Evolutionary conservation across 2,329 filamentous ascomycete species (phyloP).

Genomic region (Neocucurbitaria cava): DNA sequence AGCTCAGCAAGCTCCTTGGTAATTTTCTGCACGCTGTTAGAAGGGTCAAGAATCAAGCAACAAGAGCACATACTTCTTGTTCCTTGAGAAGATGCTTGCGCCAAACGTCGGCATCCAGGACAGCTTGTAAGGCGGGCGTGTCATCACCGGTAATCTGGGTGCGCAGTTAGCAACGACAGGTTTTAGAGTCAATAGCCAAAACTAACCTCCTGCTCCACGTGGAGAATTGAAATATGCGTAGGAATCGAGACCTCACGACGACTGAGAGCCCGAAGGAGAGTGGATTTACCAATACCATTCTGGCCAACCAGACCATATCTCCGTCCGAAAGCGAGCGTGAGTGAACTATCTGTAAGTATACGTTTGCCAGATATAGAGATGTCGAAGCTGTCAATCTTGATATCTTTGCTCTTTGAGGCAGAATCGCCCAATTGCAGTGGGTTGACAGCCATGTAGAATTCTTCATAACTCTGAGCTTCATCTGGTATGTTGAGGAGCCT

Average conservation of each 20-base stretch:
- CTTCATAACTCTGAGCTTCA: slow-evolving; percentile 90
- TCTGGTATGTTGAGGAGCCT: slow-evolving; percentile 83
- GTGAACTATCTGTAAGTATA: slow-evolving; percentile 87
- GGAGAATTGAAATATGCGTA: slow-evolving; percentile 96
- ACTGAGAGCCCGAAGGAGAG: slow-evolving; percentile 88
- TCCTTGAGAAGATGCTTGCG: slow-evolving; percentile 91
- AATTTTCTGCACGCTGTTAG: slow-evolving; percentile 67
- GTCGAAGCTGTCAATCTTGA: slow-evolving; percentile 96
- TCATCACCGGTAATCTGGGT: slow-evolving; percentile 88
- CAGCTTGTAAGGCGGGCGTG: slow-evolving; percentile 91
- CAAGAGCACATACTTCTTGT: slow-evolving; percentile 69
- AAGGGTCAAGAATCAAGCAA: background rate
- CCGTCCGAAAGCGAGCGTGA: slow-evolving; percentile 90
- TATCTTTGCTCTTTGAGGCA: slow-evolving; percentile 88
- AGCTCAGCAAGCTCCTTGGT: slow-evolving; percentile 75
- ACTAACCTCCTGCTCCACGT: slow-evolving; percentile 93
- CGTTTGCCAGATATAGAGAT: slow-evolving; percentile 88
- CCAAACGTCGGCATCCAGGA: slow-evolving; percentile 98
- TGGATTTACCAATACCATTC: slow-evolving; percentile 92
- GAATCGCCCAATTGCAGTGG: slow-evolving; percentile 85
- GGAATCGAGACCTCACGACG: slow-evolving; percentile 93
- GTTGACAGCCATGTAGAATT: slow-evolving; percentile 99
- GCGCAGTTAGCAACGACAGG: slow-evolving; percentile 10
- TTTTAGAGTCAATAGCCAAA: background rate
- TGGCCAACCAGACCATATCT: slow-evolving; percentile 97